Base-by-base conservation (phyloP, 106 monocot genomes). In the Vanilla planifolia region DNA sequence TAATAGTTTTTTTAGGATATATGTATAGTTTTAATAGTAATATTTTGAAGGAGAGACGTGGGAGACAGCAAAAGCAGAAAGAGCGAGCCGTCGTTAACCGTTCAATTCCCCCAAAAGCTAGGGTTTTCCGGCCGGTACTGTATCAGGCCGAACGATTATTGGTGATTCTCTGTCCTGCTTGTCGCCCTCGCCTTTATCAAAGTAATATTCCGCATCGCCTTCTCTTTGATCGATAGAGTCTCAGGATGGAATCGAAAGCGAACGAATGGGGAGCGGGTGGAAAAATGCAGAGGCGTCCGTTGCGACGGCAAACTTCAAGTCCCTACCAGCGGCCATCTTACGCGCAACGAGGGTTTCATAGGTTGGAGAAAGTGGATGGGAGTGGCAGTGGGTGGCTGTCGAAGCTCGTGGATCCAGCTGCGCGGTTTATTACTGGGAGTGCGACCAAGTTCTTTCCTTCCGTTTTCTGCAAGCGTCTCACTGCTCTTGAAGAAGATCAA, bases 351-450 rank as follows among this genome's bases (percentile, higher is more conserved):
- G 71, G 20, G 30, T 40, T 8, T 25, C 29, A 50, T 15, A 51
- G 30, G 10, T n/a, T 13, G 32, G 7, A 1, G 2, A 9, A 22
- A 5, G 48, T 11, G 8, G 33, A 6, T 59, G 63, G 39, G 14
- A 53, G 43, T 17, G 45, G 70, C 16, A 59, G 36, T 30, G 68
- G 88, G 22, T 93, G 93, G 93, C 33, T 93, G 0, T 93, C 93
- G 27, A 79, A 67, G 80, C 41, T 93, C 8, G 85, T 93, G 10
- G 82, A 88, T 45, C 88, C 92, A 8, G 88, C 92, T 4, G 81
- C 92, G 0, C 70, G 81, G 51, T 35, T 93, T 67, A 67, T 93
- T 41, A 14, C 74, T 30, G 35, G 59, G 13, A 57, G 89, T 34
- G 93, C 93, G 26, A 69, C 82, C 21, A 73, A 61, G 51, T 25